phyloP scores from a whole-genome alignment of 495 filamentous ascomycete species.

The Neurospora intermedia region DNA sequence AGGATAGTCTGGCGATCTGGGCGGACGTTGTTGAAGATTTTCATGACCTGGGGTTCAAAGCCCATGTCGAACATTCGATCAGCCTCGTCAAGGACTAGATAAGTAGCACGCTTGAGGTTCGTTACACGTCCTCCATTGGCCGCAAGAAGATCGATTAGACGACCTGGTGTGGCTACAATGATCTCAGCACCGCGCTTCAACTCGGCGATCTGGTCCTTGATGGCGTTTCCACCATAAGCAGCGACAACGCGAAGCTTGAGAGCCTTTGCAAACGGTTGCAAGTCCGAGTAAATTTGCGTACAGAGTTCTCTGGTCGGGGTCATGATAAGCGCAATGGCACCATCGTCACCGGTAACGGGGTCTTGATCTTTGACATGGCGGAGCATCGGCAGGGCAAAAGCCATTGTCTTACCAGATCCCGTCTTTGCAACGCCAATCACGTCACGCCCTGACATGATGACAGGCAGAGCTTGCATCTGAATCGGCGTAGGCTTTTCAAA shows the following conservation, averaged over 20 bases:
- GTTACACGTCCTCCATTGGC: constrained; percentile 89
- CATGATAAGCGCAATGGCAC: constrained; percentile 80
- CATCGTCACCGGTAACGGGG: constrained; percentile 72
- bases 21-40: constrained; percentile 82
- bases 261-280: constrained; percentile 85
- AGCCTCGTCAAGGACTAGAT: constrained; percentile 91
- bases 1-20: constrained; percentile 88
- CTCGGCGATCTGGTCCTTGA: constrained; percentile 96
- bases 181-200: constrained; percentile 93
- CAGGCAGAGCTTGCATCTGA: constrained; percentile 88
- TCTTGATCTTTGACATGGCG: constrained; percentile 93
- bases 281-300: constrained; percentile 87
- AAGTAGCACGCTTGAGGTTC: constrained; percentile 79
- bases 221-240: constrained; percentile 90
- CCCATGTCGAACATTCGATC: constrained; percentile 99
- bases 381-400: constrained; percentile 92
- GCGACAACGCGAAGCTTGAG: constrained; percentile 86
- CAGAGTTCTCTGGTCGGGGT: constrained; percentile 92
- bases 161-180: constrained; percentile 90
- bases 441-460: constrained; percentile 93
- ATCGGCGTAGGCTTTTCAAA: constrained; percentile 87
- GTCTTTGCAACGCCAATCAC: constrained; percentile 96
- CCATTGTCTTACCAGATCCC: constrained; percentile 96
- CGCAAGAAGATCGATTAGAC: constrained; percentile 89
- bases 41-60: constrained; percentile 96